These are phyloP conservation scores for Scleroderma citrinum DNA, from an alignment of 768 basidiomycete species.

Conservation along the genomic window DNA sequence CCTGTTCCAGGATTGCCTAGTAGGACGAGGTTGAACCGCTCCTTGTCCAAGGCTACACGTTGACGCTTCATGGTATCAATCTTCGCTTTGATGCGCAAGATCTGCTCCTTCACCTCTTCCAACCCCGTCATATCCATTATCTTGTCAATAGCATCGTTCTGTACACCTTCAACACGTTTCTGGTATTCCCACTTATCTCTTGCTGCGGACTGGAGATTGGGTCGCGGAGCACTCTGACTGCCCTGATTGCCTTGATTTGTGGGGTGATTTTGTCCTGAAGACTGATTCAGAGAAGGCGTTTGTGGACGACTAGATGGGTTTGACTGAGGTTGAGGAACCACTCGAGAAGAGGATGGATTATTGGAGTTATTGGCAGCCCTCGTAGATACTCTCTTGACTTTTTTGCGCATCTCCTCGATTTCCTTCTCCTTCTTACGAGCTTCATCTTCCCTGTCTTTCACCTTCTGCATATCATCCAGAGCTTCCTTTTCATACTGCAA, in stretches of 20 bases:
- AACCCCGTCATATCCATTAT: conserved; percentile 69
- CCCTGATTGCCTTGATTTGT: conserved; percentile 3
- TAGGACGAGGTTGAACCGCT: conserved; percentile 56
- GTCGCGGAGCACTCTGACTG: conserved; percentile 7
- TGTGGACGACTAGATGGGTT: background rate
- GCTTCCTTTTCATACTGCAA: conserved; percentile 31
- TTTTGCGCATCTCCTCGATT: conserved; percentile 30
- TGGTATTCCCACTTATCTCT: conserved; percentile 51
- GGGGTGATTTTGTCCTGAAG: background rate
- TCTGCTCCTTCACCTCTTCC: conserved; percentile 55
- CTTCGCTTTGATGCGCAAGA: conserved; percentile 54
- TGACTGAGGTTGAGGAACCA: conserved; percentile 1
- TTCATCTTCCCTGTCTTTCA: conserved; percentile 29
- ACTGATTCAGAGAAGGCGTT: no score
- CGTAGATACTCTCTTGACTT: conserved; percentile 6
- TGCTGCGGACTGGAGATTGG: conserved; percentile 29
- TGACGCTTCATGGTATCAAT: conserved; percentile 56
- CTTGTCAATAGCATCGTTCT: conserved; percentile 48
- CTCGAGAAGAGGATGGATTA: background rate
- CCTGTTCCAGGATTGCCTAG: conserved; percentile 75
- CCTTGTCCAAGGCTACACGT: conserved; percentile 42
- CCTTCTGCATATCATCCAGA: conserved; percentile 32
- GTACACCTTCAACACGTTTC: conserved; percentile 48
- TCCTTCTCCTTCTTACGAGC: conserved; percentile 42
- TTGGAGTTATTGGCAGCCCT: background rate